Evolutionary conservation across 192 early-diverging fungal species (phyloP), one percentile per base, ranked within the genome.

Genomic region (Podochytrium sp.): DNA sequence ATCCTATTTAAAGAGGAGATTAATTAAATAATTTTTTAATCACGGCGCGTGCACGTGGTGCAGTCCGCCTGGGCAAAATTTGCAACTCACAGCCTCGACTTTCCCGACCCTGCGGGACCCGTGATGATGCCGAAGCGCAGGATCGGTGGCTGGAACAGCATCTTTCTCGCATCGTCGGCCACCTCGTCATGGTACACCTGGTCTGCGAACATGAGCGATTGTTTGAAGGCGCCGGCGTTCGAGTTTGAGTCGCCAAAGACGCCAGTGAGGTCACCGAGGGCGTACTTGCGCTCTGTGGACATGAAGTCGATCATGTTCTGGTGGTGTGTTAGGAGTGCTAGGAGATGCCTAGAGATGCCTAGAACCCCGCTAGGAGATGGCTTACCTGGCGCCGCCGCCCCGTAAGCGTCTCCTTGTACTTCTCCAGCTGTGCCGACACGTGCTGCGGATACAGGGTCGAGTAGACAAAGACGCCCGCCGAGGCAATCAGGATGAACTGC

Each of bases 291-390:
- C 7, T 76, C 64, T n/a, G 27, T 59, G 14, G 64, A 29, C 74
- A 76, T 66, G 50, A 59, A 69, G 10, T 66, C 65, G 6, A 76
- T 16, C 65, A 76, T 76, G 6, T 29, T 34, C 6, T 76, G 14
- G 30, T 76, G 74, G n/a, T n/a, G n/a, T n/a, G n/a, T n/a, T n/a
- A n/a, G n/a, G n/a, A 14, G 14, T 49, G 14, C 47, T 49, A 49
- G 12, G 14, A 49, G 47, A n/a, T n/a, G n/a, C n/a, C n/a, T n/a
- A n/a, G n/a, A n/a, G n/a, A n/a, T n/a, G n/a, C n/a, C n/a, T n/a
- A n/a, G n/a, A n/a, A n/a, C n/a, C n/a, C n/a, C n/a, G n/a, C n/a
- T n/a, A n/a, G n/a, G n/a, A n/a, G n/a, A n/a, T n/a, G n/a, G n/a
- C n/a, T n/a, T n/a, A n/a, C n/a, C n/a, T n/a, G n/a, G n/a, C n/a